A percentile compares a stretch with the other conserved stretches of the same genome.
Evolutionary conservation across 2,329 filamentous ascomycete genomes (phyloP).

Genomic region (Chaetomium sp.): DNA sequence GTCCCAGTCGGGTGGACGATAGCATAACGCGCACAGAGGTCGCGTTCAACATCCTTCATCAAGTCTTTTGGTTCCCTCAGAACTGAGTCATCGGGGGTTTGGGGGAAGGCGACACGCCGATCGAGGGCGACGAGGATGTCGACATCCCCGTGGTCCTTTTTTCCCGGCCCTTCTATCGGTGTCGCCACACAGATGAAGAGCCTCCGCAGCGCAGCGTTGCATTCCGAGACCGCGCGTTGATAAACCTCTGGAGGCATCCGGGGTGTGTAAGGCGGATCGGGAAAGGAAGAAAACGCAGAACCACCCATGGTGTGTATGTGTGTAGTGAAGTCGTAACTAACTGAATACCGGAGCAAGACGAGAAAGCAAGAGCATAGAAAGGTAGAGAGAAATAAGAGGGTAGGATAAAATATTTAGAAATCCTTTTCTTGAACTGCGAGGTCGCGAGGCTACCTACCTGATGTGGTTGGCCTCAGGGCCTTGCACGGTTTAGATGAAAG

Average conservation of each 20-base stretch:
- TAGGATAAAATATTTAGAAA: neutral
- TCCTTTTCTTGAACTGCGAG: neutral
- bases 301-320: conserved; percentile 64
- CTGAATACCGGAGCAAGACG: neutral
- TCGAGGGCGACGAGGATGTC: conserved; percentile 63
- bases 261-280: conserved; percentile 58
- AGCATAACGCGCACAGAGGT: conserved; percentile 50
- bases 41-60: conserved; percentile 40
- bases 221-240: conserved; percentile 49
- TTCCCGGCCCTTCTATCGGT: conserved; percentile 70
- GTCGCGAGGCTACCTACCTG: conserved; percentile 1
- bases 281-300: conserved; percentile 54
- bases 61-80: conserved; percentile 17
- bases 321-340: neutral
- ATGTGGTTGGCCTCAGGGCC: conserved; percentile 5
- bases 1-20: conserved; percentile 37
- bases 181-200: conserved; percentile 59
- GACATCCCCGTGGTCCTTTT: conserved; percentile 70
- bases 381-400: neutral
- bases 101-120: conserved; percentile 24
- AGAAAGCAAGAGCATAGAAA: neutral
- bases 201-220: conserved; percentile 49
- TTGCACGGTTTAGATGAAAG: neutral
- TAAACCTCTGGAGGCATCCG: conserved; percentile 67
- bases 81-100: neutral